Evolutionary conservation across 1,139 yeast genomes (phyloP), one percentile per base, ranked within the genome.

Genomic region (Kodamaea plutei): DNA sequence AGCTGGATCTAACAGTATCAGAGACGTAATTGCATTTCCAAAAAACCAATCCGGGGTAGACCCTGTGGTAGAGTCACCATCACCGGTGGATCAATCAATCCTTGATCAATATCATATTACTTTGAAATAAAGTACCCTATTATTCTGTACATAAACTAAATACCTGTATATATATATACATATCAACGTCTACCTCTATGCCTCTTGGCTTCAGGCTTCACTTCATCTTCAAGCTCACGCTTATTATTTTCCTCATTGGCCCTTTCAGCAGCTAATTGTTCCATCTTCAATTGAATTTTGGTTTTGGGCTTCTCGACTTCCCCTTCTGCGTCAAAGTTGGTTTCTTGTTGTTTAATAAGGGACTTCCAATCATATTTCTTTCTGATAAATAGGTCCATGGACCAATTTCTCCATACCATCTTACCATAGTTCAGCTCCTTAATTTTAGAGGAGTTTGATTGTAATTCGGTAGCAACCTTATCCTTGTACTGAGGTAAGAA

Each of bases 11-110:
- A 50, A 66, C 4, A 83, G 85, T 41, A 88, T 91, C 25, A 64
- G 96, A 44, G 96, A 91, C 52, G 98, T 91, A 2, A 83, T 91
- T 43, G 95, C 98, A 1, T 91, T 91, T 55, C 99, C 99, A 1
- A 91, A 91, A 57, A 87, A 89, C 29, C 81, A 83, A 44, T 75
- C 85, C 6, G 98, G 99, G 0, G 64, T 77, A 2, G 99, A 91
- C 54, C 78, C 85, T 1, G 85, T 91, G 29, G 95, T 91, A 13
- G 84, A 77, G 8, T 81, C 94, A 40, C 99, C 99, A 2, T 76
- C 89, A 26, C 47, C 48, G 13, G 88, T 87, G 2, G 54, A 66
- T 3, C 61, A 66, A 10, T 52, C 54, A 3, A 69, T 71, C 1
- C 59, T 88, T 38, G 54, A 55, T 6, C 63, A 68, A 17, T 84